Percentiles rank a stretch among this genome's conserved stretches.
Conservation (phyloP, 1,139 yeast genomes). For the Blastobotrys elegans region DNA sequence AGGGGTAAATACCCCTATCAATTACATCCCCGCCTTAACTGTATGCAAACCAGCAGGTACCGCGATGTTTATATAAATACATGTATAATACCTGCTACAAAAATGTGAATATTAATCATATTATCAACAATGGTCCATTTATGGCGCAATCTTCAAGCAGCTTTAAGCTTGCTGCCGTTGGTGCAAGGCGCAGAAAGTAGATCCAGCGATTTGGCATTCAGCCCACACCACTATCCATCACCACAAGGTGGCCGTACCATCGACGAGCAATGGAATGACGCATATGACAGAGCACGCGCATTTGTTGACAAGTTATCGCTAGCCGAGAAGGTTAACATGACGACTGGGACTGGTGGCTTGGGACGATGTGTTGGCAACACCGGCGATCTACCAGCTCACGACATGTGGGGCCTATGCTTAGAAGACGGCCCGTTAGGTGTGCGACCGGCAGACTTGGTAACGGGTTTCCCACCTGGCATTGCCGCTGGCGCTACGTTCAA, state of each 20-base stretch:
- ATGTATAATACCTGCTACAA: too few relatives aligned
- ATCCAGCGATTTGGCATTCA: too few relatives aligned
- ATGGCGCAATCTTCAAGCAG: too few relatives aligned
- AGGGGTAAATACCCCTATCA: too few relatives aligned
- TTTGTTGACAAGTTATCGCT: conserved; percentile 52
- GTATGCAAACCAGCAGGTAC: too few relatives aligned
- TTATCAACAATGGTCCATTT: too few relatives aligned
- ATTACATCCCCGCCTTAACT: too few relatives aligned
- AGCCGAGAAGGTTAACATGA: conserved; percentile 55
- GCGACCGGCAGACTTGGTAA: conserved; percentile 51
- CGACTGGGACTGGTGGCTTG: conserved; percentile 60
- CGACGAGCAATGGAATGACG: conserved; percentile 7
- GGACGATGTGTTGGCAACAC: conserved; percentile 65
- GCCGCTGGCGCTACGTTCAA: conserved; percentile 59
- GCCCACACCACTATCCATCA: conserved; percentile 22
- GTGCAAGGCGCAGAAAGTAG: too few relatives aligned
- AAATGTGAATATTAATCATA: too few relatives aligned
- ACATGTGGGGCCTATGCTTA: conserved; percentile 53
- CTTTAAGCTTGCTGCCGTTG: too few relatives aligned
- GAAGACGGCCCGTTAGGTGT: conserved; percentile 68
- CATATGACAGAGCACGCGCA: conserved; percentile 41
- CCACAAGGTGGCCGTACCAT: conserved; percentile 35
- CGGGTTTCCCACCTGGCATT: conserved; percentile 55
- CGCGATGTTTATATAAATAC: too few relatives aligned
- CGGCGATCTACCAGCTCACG: conserved; percentile 53